Evolutionary conservation across 106 monocot genomes (phyloP), one percentile per base, ranked within the genome.

Genomic region (Posidonia australis): DNA sequence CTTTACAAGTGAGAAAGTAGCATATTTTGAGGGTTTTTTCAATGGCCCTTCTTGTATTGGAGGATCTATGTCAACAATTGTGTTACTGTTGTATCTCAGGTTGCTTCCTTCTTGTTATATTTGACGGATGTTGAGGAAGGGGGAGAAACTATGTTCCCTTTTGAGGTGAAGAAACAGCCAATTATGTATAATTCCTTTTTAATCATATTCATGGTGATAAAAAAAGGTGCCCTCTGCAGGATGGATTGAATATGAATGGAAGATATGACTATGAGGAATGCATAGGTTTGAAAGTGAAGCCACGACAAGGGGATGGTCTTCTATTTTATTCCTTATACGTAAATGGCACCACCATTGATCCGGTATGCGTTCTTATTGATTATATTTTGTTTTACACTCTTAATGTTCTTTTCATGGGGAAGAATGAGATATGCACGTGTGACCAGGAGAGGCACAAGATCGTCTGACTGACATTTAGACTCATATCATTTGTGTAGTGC

Each of bases 131-230:
- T 98, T 5, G 90, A 98, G 72, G 96, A 87, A 71, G 96, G 96
- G 20, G 96, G 96, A 46, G 96, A 98, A 83, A 98, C 96, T 30
- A 90, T 98, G 84, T 98, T 98, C 56, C 96, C 96, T 65, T 98
- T 63, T 81, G 96, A 98, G 84, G 57, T 43, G 30, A 27, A 0
- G 30, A 27, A 51, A 43, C 17, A 18, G 19, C 60, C 46, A 48
- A n/a, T 18, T 30, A 62, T 12, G 12, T 43, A 1, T 24, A 49
- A 13, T 24, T 24, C 55, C 21, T 24, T 55, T 2, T 55, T 55
- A 55, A 55, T 17, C 9, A 11, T n/a, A 17, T 9, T 58, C 18
- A 16, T 58, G 27, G 22, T 24, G 29, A 14, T 62, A 64, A 64
- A 48, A 24, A 24, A 28, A 27, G 25, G 41, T 13, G n/a, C n/a